These are phyloP conservation scores for Moelleriella libera DNA, from an alignment of 2,329 filamentous ascomycete genomes.

Conservation along the genomic window DNA sequence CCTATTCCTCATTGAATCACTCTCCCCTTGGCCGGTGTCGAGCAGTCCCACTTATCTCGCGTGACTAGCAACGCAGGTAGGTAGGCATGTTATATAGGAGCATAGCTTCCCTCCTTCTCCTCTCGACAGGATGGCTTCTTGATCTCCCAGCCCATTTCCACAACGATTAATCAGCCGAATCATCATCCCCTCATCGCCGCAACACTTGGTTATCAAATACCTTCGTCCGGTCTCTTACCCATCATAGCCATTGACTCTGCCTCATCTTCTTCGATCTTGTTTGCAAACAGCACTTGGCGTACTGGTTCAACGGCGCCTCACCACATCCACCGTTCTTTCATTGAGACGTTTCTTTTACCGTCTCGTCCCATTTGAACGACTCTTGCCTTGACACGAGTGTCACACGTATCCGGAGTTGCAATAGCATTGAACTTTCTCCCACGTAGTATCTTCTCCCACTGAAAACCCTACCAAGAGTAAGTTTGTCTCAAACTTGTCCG, in stretches of 20 bases:
- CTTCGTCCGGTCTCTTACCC: not conserved
- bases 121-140: not conserved
- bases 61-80: too few species aligned
- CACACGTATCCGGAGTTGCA: slow-evolving; percentile 3
- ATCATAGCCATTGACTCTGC: not conserved
- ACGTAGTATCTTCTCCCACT: too few species aligned
- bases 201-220: too few species aligned
- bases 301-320: not conserved
- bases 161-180: not conserved
- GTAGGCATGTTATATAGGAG: not conserved
- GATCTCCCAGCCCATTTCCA: not conserved
- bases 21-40: not conserved
- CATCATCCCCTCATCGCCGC: too few species aligned
- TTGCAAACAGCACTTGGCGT: not conserved
- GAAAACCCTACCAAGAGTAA: not conserved
- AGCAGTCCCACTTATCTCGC: not conserved
- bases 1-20: too few species aligned
- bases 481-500: too few species aligned
- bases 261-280: too few species aligned
- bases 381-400: not conserved
- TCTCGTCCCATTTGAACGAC: not conserved
- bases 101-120: not conserved
- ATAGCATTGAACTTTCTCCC: not conserved
- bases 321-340: too few species aligned
- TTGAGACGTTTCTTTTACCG: not conserved